phyloP scores from a whole-genome alignment of 2,329 filamentous ascomycete genomes.

The Huntiella decipiens region DNA sequence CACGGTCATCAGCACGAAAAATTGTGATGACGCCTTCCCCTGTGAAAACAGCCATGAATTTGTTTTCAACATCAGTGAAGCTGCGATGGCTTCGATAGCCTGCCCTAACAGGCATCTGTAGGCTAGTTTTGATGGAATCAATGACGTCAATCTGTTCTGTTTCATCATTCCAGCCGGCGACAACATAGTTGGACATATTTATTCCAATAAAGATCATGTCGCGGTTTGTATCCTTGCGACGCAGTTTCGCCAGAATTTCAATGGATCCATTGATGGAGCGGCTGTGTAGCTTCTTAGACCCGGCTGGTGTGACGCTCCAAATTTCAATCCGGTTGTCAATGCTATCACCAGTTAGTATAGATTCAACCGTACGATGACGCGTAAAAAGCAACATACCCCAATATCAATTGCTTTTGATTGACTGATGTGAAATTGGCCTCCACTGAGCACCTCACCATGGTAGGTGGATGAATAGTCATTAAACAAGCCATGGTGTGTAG shows the following conservation, averaged over 20 bases:
- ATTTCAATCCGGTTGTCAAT: conserved; percentile 76
- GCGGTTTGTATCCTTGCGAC: conserved; percentile 51
- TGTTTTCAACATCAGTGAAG: conserved; percentile 61
- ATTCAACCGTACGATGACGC: too few species aligned
- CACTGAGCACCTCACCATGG: conserved; percentile 76
- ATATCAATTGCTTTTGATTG: conserved; percentile 62
- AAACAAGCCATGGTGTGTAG: conserved; percentile 68
- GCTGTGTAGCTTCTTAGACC: conserved; percentile 45
- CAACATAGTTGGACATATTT: conserved; percentile 79
- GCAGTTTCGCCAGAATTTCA: conserved; percentile 64
- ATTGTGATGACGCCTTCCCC: conserved; percentile 42
- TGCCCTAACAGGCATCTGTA: too few species aligned
- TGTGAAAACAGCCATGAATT: conserved; percentile 36
- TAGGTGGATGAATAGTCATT: conserved; percentile 80
- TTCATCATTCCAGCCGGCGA: conserved; percentile 58
- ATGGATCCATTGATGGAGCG: conserved; percentile 70
- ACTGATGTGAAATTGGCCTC: conserved; percentile 56
- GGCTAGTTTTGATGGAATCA: conserved; percentile 37
- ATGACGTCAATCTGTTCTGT: conserved; percentile 30
- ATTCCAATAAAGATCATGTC: conserved; percentile 89
- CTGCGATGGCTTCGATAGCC: conserved; percentile 20
- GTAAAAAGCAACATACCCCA: conserved; percentile 48
- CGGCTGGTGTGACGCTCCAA: conserved; percentile 49
- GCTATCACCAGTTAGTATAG: conserved; percentile 25
- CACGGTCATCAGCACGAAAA: conserved; percentile 26